Percentiles rank a stretch among this genome's conserved stretches.
phyloP scores from a whole-genome alignment of 495 filamentous ascomycete species.

The Evansstolkia leycettana region DNA sequence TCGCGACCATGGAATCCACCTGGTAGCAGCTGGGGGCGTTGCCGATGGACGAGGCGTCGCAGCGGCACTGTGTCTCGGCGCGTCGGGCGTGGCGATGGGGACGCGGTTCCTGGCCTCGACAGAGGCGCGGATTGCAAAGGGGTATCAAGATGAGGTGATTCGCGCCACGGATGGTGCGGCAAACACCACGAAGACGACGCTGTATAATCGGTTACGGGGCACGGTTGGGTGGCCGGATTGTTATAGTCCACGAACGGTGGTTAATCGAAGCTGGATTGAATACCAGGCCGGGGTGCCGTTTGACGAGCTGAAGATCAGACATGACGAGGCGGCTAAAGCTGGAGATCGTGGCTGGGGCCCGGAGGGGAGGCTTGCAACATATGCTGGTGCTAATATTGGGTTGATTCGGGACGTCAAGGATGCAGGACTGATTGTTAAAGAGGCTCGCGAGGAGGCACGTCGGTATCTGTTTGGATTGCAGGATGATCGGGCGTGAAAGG shows the following conservation, averaged over 20 bases:
- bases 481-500: no score
- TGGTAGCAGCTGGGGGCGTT: slow-evolving; percentile 66
- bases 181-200: slow-evolving; percentile 48
- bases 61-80: slow-evolving; percentile 54
- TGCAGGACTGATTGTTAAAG: slow-evolving; percentile 32
- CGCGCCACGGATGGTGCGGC: slow-evolving; percentile 48
- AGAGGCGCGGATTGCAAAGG: slow-evolving; percentile 49
- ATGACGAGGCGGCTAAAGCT: slow-evolving; percentile 40
- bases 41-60: slow-evolving; percentile 52
- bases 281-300: slow-evolving; percentile 39
- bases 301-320: slow-evolving; percentile 45
- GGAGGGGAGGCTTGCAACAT: slow-evolving; percentile 56
- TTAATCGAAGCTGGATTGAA: slow-evolving; percentile 51
- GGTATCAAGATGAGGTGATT: slow-evolving; percentile 49
- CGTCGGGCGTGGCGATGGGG: slow-evolving; percentile 55
- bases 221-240: slow-evolving; percentile 54
- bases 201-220: slow-evolving; percentile 62
- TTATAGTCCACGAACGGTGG: slow-evolving; percentile 49
- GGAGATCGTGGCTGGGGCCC: slow-evolving; percentile 52
- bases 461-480: background rate
- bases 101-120: slow-evolving; percentile 56
- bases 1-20: slow-evolving; percentile 25
- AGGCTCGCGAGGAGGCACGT: slow-evolving; percentile 13
- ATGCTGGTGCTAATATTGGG: slow-evolving; percentile 46
- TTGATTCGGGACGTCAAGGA: slow-evolving; percentile 31